Evolutionary conservation across 352 stramenopile species (phyloP).

Genomic region (Pythium rishiriense): DNA sequence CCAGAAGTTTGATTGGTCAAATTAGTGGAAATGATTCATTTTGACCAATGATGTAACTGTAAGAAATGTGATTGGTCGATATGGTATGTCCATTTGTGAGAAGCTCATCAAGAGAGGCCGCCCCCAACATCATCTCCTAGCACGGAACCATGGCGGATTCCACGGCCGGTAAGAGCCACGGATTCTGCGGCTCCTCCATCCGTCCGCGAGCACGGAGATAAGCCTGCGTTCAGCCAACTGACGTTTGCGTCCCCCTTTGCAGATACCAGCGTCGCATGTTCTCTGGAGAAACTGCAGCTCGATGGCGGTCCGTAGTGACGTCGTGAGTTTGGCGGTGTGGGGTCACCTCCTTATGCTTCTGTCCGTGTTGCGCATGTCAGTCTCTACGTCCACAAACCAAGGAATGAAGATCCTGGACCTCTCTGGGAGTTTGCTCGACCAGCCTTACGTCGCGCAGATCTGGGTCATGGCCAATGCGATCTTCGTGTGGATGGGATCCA

Average conservation of each 20-base stretch:
- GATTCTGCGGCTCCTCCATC: background rate
- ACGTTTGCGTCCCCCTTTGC: background rate
- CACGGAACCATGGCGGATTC: constrained; percentile 16
- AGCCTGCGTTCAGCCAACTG: background rate
- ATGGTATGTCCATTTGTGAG: constrained; percentile 10
- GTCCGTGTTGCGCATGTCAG: background rate
- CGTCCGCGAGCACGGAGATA: background rate
- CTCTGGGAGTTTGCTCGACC: constrained; percentile 57
- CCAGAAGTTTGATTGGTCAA: constrained; percentile 16
- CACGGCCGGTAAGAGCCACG: constrained; percentile 1
- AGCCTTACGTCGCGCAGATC: constrained; percentile 70
- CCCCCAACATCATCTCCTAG: background rate
- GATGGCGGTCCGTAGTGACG: constrained; percentile 16
- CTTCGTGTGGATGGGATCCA: constrained; percentile 81
- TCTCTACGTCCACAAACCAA: background rate
- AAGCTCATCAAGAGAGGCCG: background rate
- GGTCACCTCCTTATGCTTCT: background rate
- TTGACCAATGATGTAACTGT: too few relatives aligned
- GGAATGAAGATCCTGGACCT: constrained; percentile 47
- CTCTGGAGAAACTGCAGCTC: constrained; percentile 22
- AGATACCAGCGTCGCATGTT: constrained; percentile 9
- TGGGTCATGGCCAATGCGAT: constrained; percentile 65
- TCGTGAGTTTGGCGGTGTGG: too few relatives aligned
- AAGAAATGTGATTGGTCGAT: constrained; percentile 19
- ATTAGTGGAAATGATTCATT: constrained; percentile 7